phyloP scores from a whole-genome alignment of 2,329 filamentous ascomycete species.

The Xylariales sp. region DNA sequence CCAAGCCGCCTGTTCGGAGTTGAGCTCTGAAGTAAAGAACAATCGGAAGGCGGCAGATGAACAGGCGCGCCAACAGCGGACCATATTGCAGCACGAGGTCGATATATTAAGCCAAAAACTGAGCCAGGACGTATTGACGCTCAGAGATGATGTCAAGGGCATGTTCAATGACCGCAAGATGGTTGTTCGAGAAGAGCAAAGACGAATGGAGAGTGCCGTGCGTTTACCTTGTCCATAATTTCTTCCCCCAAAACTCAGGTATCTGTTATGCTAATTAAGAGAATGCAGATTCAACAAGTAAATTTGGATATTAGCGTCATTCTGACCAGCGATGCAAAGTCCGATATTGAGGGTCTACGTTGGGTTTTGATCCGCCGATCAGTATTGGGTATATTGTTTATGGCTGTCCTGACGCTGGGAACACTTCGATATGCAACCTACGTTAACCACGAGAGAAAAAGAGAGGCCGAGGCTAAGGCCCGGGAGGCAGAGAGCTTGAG shows the following conservation, averaged over 20 bases:
- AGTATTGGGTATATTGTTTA: conserved; percentile 61
- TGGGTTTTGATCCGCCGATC: conserved; percentile 73
- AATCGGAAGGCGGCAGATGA: conserved; percentile 74
- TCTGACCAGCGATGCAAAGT: conserved; percentile 85
- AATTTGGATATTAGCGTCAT: conserved; percentile 94
- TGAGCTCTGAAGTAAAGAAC: conserved; percentile 81
- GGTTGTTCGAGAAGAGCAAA: conserved; percentile 83
- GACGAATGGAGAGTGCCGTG: conserved; percentile 75
- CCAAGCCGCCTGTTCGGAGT: conserved; percentile 85
- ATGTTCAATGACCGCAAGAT: conserved; percentile 97
- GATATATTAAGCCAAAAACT: conserved; percentile 85
- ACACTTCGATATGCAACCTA: conserved; percentile 59
- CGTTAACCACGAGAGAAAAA: conserved; percentile 44
- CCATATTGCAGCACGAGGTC: conserved; percentile 87
- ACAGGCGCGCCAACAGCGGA: conserved; percentile 75
- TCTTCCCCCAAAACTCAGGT: no score
- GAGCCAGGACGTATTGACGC: conserved; percentile 72
- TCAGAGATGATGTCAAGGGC: conserved; percentile 90
- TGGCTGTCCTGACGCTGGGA: conserved; percentile 57
- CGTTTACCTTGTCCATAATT: not conserved
- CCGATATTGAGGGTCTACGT: conserved; percentile 83
- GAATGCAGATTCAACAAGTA: conserved; percentile 81
- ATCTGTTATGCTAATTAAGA: no score
- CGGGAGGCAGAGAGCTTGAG: conserved; percentile 38
- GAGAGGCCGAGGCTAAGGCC: conserved; percentile 37